Evolutionary conservation across 306 rosid genomes (phyloP), one percentile per base, ranked within the genome.

Genomic region (Sindora glabra): DNA sequence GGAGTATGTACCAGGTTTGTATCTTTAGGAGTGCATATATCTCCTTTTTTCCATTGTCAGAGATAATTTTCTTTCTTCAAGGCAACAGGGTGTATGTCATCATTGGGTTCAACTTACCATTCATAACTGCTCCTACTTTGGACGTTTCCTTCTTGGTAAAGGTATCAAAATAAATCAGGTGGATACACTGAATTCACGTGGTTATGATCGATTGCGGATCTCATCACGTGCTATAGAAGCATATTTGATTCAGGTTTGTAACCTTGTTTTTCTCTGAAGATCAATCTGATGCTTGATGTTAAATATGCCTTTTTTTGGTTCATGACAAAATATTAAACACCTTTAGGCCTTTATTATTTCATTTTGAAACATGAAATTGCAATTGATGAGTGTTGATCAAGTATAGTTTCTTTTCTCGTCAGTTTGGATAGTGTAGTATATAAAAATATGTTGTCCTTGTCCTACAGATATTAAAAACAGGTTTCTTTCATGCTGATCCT

Each of bases 401-500:
- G n/a, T n/a, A n/a, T n/a, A n/a, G n/a, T n/a, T n/a, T n/a, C n/a
- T n/a, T n/a, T n/a, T n/a, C n/a, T n/a, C n/a, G n/a, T n/a, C n/a
- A n/a, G n/a, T n/a, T n/a, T n/a, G n/a, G n/a, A n/a, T n/a, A n/a
- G n/a, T n/a, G n/a, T n/a, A n/a, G n/a, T n/a, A n/a, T n/a, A n/a
- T n/a, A n/a, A 38, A 10, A 39, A 8, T 71, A 50, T 64, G 34
- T 48, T 42, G 11, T 59, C 62, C 21, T 53, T 17, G 49, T 67
- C 47, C 39, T 76, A 16, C 86, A 90, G 97, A 85, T 91, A 66
- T 72, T 91, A 51, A 91, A 60, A 82, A 87, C 97, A 0, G 97
- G 97, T 45, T 91, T 91, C 84, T 91, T 91, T 65, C 97, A 91
- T 55, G 97, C 97, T 3, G 97, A 91, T 75, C 97, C 97, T 57